Conservation (phyloP, 768 basidiomycete genomes). For the Porpolomopsis calyptriformis region DNA sequence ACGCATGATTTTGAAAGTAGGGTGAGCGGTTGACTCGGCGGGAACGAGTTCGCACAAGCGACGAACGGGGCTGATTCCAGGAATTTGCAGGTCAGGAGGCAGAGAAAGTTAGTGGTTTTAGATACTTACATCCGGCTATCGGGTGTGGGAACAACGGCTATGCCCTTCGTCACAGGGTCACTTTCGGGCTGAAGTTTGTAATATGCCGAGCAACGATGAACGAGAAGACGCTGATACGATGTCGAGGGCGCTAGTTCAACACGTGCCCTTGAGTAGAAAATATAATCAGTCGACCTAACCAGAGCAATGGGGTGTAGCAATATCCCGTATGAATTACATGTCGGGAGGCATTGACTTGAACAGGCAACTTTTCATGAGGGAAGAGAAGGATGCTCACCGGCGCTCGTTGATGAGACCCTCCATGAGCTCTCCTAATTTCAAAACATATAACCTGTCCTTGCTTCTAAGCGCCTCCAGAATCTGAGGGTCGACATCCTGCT, state of each 20-base stretch:
- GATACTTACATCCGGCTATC: conserved; percentile 69
- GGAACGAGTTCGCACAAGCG: conserved; percentile 72
- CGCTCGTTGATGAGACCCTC: conserved; percentile 68
- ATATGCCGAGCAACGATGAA: conserved; percentile 77
- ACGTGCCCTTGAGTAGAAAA: conserved; percentile 36
- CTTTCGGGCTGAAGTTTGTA: conserved; percentile 66
- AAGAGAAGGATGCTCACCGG: conserved; percentile 36
- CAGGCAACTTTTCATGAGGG: conserved; percentile 1
- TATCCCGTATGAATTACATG: no score
- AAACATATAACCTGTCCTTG: conserved; percentile 80
- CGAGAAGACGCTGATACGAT: conserved; percentile 75
- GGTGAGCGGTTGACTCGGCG: conserved; percentile 53
- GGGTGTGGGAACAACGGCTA: conserved; percentile 41
- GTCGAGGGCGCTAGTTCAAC: conserved; percentile 60
- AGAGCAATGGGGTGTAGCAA: no score
- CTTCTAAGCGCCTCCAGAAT: conserved; percentile 78
- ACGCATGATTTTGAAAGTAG: conserved; percentile 86
- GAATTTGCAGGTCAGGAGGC: conserved; percentile 8
- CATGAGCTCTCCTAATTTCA: conserved; percentile 83
- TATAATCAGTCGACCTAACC: conserved; percentile 11
- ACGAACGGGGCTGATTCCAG: conserved; percentile 47
- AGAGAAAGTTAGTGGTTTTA: conserved; percentile 5
- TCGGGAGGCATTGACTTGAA: background rate
- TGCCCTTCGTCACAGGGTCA: conserved; percentile 53
- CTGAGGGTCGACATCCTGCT: conserved; percentile 57